phyloP scores from a whole-genome alignment of 2,329 filamentous ascomycete species.

The Hypoxylon sp. region DNA sequence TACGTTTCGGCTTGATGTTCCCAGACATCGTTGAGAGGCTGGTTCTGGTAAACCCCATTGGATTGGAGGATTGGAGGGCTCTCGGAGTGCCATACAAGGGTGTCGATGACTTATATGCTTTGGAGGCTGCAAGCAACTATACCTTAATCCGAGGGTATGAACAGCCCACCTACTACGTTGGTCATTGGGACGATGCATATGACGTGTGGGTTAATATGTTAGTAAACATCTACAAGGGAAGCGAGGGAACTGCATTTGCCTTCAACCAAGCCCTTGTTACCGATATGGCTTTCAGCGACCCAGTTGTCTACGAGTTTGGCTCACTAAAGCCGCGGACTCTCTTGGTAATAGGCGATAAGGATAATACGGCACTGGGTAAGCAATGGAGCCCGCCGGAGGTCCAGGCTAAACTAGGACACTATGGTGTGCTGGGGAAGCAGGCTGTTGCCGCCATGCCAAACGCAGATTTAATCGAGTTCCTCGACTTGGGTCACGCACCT shows the following conservation, averaged over 20 bases:
- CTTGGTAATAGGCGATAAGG: slow-evolving; percentile 66
- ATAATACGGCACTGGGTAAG: slow-evolving; percentile 69
- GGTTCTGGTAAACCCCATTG: slow-evolving; percentile 67
- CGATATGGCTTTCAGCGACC: slow-evolving; percentile 69
- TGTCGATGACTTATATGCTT: slow-evolving; percentile 58
- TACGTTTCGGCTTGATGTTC: slow-evolving; percentile 67
- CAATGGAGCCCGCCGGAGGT: slow-evolving; percentile 64
- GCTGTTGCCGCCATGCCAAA: slow-evolving; percentile 61
- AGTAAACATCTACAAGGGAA: slow-evolving; percentile 65
- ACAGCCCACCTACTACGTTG: slow-evolving; percentile 64
- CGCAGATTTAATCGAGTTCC: slow-evolving; percentile 63
- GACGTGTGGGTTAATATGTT: slow-evolving; percentile 71
- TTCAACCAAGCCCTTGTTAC: slow-evolving; percentile 65
- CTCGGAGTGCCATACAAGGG: slow-evolving; percentile 64
- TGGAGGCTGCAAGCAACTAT: slow-evolving; percentile 61
- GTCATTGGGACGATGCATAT: slow-evolving; percentile 64
- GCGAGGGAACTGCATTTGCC: slow-evolving; percentile 59
- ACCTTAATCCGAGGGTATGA: slow-evolving; percentile 63
- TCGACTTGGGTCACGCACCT: slow-evolving; percentile 66
- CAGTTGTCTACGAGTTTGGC: slow-evolving; percentile 66
- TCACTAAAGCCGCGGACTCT: slow-evolving; percentile 62
- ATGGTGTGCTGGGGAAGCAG: slow-evolving; percentile 64
- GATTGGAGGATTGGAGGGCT: slow-evolving; percentile 68
- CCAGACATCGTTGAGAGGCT: slow-evolving; percentile 60
- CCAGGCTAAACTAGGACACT: slow-evolving; percentile 63